Evolutionary conservation across 208 protist genomes (phyloP), one percentile per base, ranked within the genome.

Genomic region (Acanthamoeba healyi): DNA sequence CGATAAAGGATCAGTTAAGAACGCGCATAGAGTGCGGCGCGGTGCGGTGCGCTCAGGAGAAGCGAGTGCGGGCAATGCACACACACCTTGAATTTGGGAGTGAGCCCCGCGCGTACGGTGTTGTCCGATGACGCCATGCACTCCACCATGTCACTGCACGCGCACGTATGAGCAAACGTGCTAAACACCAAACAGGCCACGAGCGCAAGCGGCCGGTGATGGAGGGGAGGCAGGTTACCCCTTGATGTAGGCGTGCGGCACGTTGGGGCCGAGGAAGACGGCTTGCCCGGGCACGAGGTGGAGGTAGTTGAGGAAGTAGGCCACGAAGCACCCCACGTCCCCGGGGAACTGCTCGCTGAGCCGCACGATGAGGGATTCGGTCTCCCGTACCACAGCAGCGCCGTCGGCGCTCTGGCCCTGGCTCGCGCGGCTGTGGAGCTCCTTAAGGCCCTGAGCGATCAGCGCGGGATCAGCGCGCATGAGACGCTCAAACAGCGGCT

Each of bases 81-180:
- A 10, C n/a, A 36, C n/a, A 82, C 72, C 72, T 98, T 99, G 97
- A 98, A 99, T 96, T 99, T 99, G 44, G 98, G 98, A 0, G 99
- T 99, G 14, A 99, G 96, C 0, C 99, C 99, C 32, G 99, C 99
- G 34, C 99, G 97, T 49, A 99, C 98, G 40, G 99, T 99, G 95
- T 99, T 99, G 96, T 99, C 99, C 92, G 97, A 98, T 94, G 97
- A 97, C 81, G 98, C 98, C 99, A 99, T 99, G 93, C 98, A 98
- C 95, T 99, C 99, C 24, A 99, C 97, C 42, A 98, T 98, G 90
- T 99, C 98, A 26, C 95, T 77, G 79, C 10, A 17, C 24, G 54
- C 81, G 24, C 26, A 63, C 5, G 22, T 26, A 49, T 4, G 29
- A 42, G 51, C 54, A 94, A n/a, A 24, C n/a, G 84, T 22, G n/a